Evolutionary conservation across 73 alveolate genomes (phyloP), one percentile per base, ranked within the genome.

Genomic region (Paramecium sexaurelia): DNA sequence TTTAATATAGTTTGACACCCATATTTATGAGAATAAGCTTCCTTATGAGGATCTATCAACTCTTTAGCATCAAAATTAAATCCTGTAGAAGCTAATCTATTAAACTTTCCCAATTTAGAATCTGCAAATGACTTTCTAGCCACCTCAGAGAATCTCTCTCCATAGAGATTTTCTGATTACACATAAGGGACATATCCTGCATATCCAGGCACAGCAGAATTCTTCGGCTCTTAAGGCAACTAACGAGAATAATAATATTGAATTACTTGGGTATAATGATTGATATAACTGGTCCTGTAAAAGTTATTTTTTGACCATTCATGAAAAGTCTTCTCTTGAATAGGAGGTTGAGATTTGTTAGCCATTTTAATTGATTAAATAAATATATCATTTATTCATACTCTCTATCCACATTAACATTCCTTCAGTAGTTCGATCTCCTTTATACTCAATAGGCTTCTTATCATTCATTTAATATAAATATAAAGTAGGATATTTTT

Each of bases 151-250:
- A 41, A 41, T 78, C 90, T 78, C 10, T 78, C 90, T 17, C 90
- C 90, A 43, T 78, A 78, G 0, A 78, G 90, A 78, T 78, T 78
- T 43, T 78, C 43, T 24, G 90, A 78, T 43, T 78, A 15, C 9
- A 78, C 73, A 78, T 78, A 78, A 19, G 94, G 94, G 3, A 91
- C 83, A 43, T 55, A 71, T 27, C 94, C 94, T 20, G 55, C 55
- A 55, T 91, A 91, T 66, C 94, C 94, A 40, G 94, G 94, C 27
- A 91, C 85, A 8, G 92, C 94, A 40, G 75, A 26, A 55, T 91
- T 91, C 55, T 91, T 91, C 5, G 84, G 90, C 37, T 47, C 82
- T 45, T 75, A 91, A 27, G 84, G 94, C 22, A 75, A 35, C 85
- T 69, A 47, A 47, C 27, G 11, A 0, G 20, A 9, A 11, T 19